A percentile compares a stretch with the other conserved stretches of the same genome.
Conservation (phyloP, 192 early-diverging fungal genomes). For the Geosiphon pyriformis region DNA sequence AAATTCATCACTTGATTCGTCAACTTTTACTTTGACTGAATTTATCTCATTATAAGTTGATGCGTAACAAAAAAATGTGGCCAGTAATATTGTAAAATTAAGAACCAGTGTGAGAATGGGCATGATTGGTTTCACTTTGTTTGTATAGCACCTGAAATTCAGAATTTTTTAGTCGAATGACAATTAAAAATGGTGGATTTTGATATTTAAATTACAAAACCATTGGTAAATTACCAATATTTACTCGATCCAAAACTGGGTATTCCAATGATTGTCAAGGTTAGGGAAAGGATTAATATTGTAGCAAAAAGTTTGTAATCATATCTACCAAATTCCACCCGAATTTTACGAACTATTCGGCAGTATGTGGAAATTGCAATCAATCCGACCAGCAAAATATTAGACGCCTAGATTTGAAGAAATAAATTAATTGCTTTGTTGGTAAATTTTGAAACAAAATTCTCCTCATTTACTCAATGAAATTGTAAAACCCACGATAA, state of each 20-base stretch:
- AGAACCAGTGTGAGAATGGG: neutral
- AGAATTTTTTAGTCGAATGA: neutral
- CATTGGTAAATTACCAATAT: constrained; percentile 11
- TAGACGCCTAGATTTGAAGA: no score
- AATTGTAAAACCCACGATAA: no score
- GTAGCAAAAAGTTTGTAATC: constrained; percentile 3
- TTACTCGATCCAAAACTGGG: constrained; percentile 7
- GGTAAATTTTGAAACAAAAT: no score
- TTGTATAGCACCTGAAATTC: constrained; percentile 11
- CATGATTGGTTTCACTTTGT: neutral
- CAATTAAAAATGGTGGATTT: neutral
- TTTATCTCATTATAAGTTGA: constrained; percentile 1
- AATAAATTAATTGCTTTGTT: no score
- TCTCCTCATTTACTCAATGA: no score
- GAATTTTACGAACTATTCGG: constrained; percentile 5
- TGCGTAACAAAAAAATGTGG: neutral
- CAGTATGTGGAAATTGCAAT: constrained; percentile 4
- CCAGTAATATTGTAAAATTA: neutral
- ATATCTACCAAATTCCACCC: neutral
- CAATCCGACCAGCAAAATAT: constrained; percentile 8
- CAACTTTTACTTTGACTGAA: no score
- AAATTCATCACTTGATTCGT: neutral
- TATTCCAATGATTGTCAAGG: neutral
- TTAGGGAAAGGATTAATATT: neutral
- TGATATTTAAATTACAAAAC: neutral